Percentiles rank a stretch among this genome's conserved stretches.
These are phyloP conservation scores for Alternaria hordeiaustralica DNA, from an alignment of 2,329 filamentous ascomycete species.

Conservation along the genomic window DNA sequence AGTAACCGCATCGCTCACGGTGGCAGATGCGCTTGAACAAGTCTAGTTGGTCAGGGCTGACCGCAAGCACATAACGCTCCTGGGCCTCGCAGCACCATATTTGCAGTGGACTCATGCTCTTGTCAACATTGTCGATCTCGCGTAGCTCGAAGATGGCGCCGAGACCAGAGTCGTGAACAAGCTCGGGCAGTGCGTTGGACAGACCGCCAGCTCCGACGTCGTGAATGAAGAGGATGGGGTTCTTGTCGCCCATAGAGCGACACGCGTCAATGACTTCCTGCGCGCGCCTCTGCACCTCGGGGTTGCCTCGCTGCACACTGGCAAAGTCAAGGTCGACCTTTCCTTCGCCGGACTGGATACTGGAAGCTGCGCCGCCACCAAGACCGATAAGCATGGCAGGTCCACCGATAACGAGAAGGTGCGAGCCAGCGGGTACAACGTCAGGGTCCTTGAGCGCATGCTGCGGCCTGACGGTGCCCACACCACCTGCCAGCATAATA, in stretches of 20 bases:
- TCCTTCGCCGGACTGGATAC: constrained; percentile 83
- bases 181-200: constrained; percentile 82
- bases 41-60: constrained; percentile 81
- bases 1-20: constrained; percentile 90
- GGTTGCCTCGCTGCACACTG: constrained; percentile 95
- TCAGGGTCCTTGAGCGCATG: constrained; percentile 85
- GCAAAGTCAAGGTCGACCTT: constrained; percentile 95
- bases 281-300: constrained; percentile 91
- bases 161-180: constrained; percentile 89
- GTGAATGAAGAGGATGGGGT: constrained; percentile 95
- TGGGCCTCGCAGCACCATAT: constrained; percentile 99
- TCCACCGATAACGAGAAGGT: constrained; percentile 90
- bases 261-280: constrained; percentile 99
- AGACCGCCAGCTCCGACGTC: constrained; percentile 94
- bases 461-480: constrained; percentile 89
- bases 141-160: constrained; percentile 94
- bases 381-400: constrained; percentile 98
- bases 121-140: constrained; percentile 88
- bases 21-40: constrained; percentile 71
- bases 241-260: constrained; percentile 79
- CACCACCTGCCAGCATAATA: constrained; percentile 96
- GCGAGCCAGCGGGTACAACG: constrained; percentile 84
- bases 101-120: constrained; percentile 90
- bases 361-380: constrained; percentile 93
- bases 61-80: constrained; percentile 90